phyloP scores from a whole-genome alignment of 176 grass and related monocot genomes.

The Aegilops umbellulata region DNA sequence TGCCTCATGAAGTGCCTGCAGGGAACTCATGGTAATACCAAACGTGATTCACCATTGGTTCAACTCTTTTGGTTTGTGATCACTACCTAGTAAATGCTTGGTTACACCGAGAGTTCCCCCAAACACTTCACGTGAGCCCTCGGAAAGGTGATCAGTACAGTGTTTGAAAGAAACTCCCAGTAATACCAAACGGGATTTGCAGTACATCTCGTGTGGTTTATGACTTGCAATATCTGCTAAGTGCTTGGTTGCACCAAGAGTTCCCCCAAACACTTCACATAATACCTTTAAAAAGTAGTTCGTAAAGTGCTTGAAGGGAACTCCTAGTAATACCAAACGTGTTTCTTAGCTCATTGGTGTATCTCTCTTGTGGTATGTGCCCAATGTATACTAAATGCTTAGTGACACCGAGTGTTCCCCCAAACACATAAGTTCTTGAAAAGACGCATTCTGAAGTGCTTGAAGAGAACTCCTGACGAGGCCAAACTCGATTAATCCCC shows the following conservation, averaged over 20 bases:
- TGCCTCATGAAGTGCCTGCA: slow-evolving; percentile 35
- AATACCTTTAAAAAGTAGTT: background rate
- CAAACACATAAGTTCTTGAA: background rate
- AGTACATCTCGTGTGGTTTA: background rate
- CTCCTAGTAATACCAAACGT: slow-evolving; percentile 21
- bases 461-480: slow-evolving; percentile 34
- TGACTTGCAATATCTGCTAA: background rate
- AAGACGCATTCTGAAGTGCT: slow-evolving; percentile 21
- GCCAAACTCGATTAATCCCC: slow-evolving; percentile 31
- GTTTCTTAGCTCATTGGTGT: background rate
- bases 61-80: background rate
- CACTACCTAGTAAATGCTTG: background rate
- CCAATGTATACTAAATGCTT: background rate
- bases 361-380: background rate
- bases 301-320: slow-evolving; percentile 44
- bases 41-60: background rate
- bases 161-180: slow-evolving; percentile 36
- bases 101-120: slow-evolving; percentile 49
- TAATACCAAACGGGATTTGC: slow-evolving; percentile 2
- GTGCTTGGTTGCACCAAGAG: slow-evolving; percentile 27
- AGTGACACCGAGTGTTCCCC: slow-evolving; percentile 36
- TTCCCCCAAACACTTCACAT: slow-evolving; percentile 50
- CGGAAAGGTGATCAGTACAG: background rate
- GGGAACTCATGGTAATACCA: slow-evolving; percentile 26
- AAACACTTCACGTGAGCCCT: slow-evolving; percentile 41